Evolutionary conservation across 495 filamentous ascomycete genomes (phyloP).

Genomic region (Aspergillus ellipticus): DNA sequence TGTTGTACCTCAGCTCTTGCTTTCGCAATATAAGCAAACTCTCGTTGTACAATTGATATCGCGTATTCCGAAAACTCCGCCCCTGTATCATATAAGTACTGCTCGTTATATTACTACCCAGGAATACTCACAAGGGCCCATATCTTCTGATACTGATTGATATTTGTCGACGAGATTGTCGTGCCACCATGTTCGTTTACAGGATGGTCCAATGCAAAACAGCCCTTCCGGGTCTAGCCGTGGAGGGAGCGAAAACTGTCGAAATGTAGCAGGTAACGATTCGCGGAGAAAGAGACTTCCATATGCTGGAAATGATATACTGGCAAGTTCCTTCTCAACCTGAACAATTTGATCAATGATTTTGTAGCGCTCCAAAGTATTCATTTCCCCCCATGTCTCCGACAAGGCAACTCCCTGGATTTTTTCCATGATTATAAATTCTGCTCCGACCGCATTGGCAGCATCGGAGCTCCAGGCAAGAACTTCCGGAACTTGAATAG

Average conservation of each 20-base stretch:
- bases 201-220: constrained; percentile 21
- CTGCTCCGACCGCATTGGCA: constrained; percentile 27
- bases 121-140: constrained; percentile 16
- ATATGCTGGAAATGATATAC: constrained; percentile 27
- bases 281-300: constrained; percentile 25
- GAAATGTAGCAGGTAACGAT: constrained; percentile 9
- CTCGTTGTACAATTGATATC: background rate
- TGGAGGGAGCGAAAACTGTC: constrained; percentile 9
- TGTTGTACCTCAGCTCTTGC: constrained; percentile 7
- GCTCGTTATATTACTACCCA: background rate
- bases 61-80: background rate
- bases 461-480: constrained; percentile 32
- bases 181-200: constrained; percentile 10
- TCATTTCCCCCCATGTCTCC: constrained; percentile 33
- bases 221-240: constrained; percentile 12
- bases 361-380: constrained; percentile 24
- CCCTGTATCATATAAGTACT: background rate
- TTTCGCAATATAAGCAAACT: background rate
- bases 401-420: constrained; percentile 31
- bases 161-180: background rate
- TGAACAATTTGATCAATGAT: constrained; percentile 35
- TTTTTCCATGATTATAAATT: constrained; percentile 43
- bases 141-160: constrained; percentile 10
- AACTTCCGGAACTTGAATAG: constrained; percentile 30
- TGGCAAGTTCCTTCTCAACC: constrained; percentile 33